A percentile compares a stretch with the other conserved stretches of the same genome.
Evolutionary conservation across 179 eudicot species (phyloP).

Genomic region (Gypsophila paniculata): DNA sequence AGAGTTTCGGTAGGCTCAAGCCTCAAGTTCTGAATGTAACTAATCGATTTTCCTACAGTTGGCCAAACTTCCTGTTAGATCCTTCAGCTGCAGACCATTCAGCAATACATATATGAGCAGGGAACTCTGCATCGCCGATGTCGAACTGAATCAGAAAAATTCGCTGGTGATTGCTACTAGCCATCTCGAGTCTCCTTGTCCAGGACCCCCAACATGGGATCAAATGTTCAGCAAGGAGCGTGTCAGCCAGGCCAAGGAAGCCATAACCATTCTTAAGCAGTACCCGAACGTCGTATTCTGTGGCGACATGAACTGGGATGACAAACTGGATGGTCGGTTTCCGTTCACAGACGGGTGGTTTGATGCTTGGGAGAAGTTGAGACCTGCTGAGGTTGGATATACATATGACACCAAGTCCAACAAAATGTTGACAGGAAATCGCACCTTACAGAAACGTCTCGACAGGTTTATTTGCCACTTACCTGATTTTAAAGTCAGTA

Average conservation of each 20-base stretch:
- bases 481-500: constrained; percentile 39
- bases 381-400: constrained; percentile 59
- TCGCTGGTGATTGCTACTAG: constrained; percentile 54
- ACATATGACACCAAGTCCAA: constrained; percentile 79
- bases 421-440: constrained; percentile 54
- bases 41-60: constrained; percentile 41
- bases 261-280: constrained; percentile 41
- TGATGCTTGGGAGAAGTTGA: constrained; percentile 66
- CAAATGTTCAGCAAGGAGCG: constrained; percentile 90
- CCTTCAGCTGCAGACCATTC: constrained; percentile 48
- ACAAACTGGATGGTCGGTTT: constrained; percentile 64
- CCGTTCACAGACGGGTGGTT: constrained; percentile 67
- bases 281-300: constrained; percentile 62
- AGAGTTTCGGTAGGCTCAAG: no score
- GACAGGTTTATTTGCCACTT: constrained; percentile 57
- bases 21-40: constrained; percentile 2
- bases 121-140: constrained; percentile 57
- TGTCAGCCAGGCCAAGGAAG: constrained; percentile 67
- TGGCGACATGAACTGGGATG: constrained; percentile 98
- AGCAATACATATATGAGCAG: constrained; percentile 58
- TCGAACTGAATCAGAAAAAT: constrained; percentile 29
- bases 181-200: constrained; percentile 92
- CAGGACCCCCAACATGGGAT: constrained; percentile 83
- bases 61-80: constrained; percentile 64
- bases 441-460: constrained; percentile 54